Conservation (phyloP, 1,139 yeast species). For the Pichia sp. region DNA sequence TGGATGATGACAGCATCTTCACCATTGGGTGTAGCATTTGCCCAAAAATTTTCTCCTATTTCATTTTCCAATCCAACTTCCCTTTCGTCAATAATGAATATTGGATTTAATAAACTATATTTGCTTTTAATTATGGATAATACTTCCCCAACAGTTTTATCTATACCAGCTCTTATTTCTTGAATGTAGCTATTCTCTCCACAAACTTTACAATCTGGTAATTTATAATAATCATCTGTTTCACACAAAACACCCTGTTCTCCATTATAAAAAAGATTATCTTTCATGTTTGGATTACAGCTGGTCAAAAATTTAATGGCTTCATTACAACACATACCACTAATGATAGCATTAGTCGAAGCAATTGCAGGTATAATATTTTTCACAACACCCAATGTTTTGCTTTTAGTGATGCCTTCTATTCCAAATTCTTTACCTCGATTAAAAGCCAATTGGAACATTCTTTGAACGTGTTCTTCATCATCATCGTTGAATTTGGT, state of each 20-base stretch:
- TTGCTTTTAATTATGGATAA: constrained; percentile 9
- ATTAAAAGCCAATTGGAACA: constrained; percentile 44
- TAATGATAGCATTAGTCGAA: constrained; percentile 86
- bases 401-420: constrained; percentile 58
- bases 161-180: constrained; percentile 6
- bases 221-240: constrained; percentile 17
- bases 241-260: constrained; percentile 22
- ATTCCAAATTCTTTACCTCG: constrained; percentile 65
- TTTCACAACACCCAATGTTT: constrained; percentile 84
- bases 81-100: constrained; percentile 11
- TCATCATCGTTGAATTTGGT: constrained; percentile 58
- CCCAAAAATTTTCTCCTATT: neutral
- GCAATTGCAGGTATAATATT: constrained; percentile 93
- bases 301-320: constrained; percentile 71
- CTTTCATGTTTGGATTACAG: constrained; percentile 59
- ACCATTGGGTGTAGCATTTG: neutral
- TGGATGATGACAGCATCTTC: neutral
- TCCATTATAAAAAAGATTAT: constrained; percentile 69
- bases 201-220: constrained; percentile 21
- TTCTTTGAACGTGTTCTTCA: constrained; percentile 59
- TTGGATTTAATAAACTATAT: constrained; percentile 11
- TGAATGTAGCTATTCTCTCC: constrained; percentile 11
- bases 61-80: neutral
- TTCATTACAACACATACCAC: constrained; percentile 87
- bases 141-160: constrained; percentile 11